Base-by-base conservation (phyloP, 768 basidiomycete genomes). In the Trametes sanguinea region DNA sequence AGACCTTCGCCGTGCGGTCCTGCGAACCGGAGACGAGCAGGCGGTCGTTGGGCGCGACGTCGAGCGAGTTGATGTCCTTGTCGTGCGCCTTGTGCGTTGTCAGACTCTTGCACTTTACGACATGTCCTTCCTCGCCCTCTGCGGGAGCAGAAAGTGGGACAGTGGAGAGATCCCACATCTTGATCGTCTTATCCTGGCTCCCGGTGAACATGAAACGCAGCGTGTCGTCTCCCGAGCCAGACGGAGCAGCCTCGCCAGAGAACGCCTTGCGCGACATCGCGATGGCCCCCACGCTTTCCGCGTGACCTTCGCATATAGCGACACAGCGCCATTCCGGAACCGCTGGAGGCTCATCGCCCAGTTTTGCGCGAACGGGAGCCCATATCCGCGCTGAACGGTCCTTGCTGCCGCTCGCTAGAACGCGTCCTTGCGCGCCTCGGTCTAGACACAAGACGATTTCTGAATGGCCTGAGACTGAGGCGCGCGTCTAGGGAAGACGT, bases 41-140 rank as follows among this genome's bases (percentile, higher is more conserved):
- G 62, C 80, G 81, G 73, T 97, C 93, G 71, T 96, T 93, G 5
- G 94, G 95, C 3, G 96, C 81, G 14, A 98, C 80, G 73, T 98
- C 97, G 43, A 99, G 81, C 58, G 95, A 87, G 74, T 99, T 99
- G 77, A 99, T 98, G 75, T 98, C 97, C 77, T 98, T 98, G 57
- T 98, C 97, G 75, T 98, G 97, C 11, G 95, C 93, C 72, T 90
- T 92, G 52, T 88, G 84, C 11, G 97, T 98, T 37, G 83, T 82
- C 37, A 98, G 78, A 64, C 93, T 93, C 70, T 83, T 85, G 71
- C 88, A 89, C 61, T 83, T 86, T 37, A 78, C 56, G 27, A 75
- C 64, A 46, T 78, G 72, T 27, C 62, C 69, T 30, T 60, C 63
- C 46, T 57, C 64, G 7, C 14, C 54, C 17, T 62, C 61, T 7